A percentile compares a stretch with the other conserved stretches of the same genome.
These are phyloP conservation scores for Geosmithia flava DNA, from an alignment of 2,329 filamentous ascomycete genomes.

Conservation along the genomic window DNA sequence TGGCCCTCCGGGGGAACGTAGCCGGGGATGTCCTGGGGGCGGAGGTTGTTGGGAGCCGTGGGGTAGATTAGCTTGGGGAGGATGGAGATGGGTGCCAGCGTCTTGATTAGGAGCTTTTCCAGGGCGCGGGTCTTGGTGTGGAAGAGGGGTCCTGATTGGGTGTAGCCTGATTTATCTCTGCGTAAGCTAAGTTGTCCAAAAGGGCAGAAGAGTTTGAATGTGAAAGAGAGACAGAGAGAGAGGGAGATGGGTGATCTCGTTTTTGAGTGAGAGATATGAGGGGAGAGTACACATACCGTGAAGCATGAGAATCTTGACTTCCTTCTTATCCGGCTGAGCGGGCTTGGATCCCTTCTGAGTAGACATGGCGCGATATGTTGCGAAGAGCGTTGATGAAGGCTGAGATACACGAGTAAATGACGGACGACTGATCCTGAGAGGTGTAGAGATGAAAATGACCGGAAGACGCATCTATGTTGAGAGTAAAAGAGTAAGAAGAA, in stretches of 20 bases:
- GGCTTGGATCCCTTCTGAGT: conserved; percentile 13
- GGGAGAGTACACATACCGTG: conserved; percentile 38
- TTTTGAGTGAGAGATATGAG: too few species aligned
- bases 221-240: background rate
- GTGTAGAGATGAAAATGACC: background rate
- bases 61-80: conserved; percentile 51
- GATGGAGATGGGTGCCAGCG: conserved; percentile 47
- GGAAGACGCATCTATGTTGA: background rate
- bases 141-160: conserved; percentile 79
- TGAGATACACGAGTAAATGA: background rate
- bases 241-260: too few species aligned
- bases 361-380: background rate
- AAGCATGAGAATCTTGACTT: conserved; percentile 63
- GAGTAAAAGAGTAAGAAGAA: background rate
- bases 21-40: conserved; percentile 55
- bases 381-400: background rate
- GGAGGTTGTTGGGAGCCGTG: conserved; percentile 53
- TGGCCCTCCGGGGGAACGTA: conserved; percentile 32
- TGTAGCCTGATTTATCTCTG: conserved; percentile 49
- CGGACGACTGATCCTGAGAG: background rate
- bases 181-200: background rate
- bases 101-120: conserved; percentile 66
- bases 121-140: conserved; percentile 79
- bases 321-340: conserved; percentile 1
- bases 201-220: background rate